Evolutionary conservation across 2,329 filamentous ascomycete species (phyloP), one percentile per base, ranked within the genome.

Genomic region (Stemphylium lycopersici): DNA sequence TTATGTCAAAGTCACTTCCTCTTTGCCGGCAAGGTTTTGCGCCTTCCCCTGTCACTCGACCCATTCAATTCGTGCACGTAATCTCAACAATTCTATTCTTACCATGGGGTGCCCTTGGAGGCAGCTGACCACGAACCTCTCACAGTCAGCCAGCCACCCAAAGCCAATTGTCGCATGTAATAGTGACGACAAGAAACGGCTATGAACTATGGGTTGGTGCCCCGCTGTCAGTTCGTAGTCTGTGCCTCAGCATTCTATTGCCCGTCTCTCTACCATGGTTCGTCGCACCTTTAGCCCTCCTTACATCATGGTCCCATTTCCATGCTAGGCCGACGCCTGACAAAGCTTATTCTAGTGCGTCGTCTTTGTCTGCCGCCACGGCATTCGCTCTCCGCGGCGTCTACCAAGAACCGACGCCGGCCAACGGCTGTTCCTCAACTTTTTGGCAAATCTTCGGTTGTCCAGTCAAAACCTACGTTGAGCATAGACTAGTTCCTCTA

Each of bases 151-250:
- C 46, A 42, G 13, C 22, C 7, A 31, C 7, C 37, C 24, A 18
- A 37, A 20, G 31, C 29, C 31, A 22, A 18, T 16, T 15, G n/a
- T 36, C 29, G 16, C 26, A 29, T 36, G 29, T 31, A 51, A 54
- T 51, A 6, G 50, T 57, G 47, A 59, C 54, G 57, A 52, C 47
- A 51, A 33, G 7, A 34, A 59, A 54, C 48, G 50, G 56, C 15
- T 24, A 13, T 37, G 46, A 54, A 47, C 42, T 41, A 40, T n/a
- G 48, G 38, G 15, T 52, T 39, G 34, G 31, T 38, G 16, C 51
- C 43, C 56, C 54, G 50, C 54, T 52, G 57, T 58, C 55, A 55
- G 39, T 41, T 32, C 38, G 52, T 53, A 45, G 55, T 54, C 49
- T 20, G 18, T 45, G 29, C 41, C 44, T 47, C 39, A 26, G 33